phyloP scores from a whole-genome alignment of 768 basidiomycete genomes.

The Podaxis sp. region DNA sequence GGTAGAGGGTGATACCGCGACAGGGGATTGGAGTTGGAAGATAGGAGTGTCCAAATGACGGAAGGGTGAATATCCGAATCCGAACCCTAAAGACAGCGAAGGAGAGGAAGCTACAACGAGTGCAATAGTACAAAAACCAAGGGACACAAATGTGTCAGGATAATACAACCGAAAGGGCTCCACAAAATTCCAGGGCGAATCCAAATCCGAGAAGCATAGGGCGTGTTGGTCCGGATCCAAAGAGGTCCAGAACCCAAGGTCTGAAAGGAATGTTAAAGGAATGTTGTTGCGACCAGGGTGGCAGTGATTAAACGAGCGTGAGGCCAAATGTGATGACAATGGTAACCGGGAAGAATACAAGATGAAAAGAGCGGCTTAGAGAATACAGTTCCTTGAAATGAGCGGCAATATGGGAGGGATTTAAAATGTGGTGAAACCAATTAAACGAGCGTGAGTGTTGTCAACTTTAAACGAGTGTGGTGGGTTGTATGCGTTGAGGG shows the following conservation, averaged over 20 bases:
- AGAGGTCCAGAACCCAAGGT: neutral
- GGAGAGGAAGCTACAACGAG: neutral
- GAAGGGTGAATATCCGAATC: neutral
- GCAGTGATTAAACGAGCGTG: neutral
- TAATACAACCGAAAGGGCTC: neutral
- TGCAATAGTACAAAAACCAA: neutral
- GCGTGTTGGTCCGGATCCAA: neutral
- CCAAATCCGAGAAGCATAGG: neutral
- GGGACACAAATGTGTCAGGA: neutral
- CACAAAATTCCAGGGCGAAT: neutral
- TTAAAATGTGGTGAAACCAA: neutral
- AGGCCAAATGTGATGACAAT: constrained; percentile 2
- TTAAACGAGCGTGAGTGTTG: constrained; percentile 6
- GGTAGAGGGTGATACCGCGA: neutral
- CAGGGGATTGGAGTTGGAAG: neutral
- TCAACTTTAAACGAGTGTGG: neutral
- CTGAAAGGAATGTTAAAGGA: neutral
- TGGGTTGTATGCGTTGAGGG: neutral
- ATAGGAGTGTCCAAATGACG: neutral
- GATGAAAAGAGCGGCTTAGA: constrained; percentile 9
- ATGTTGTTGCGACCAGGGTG: neutral
- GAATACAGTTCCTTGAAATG: constrained; percentile 3
- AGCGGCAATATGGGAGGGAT: neutral
- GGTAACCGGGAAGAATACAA: neutral
- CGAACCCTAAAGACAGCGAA: neutral